Percentiles rank a stretch among this genome's conserved stretches.
Conservation (phyloP, 805 yeast species). For the Groenewaldozyma salmanticensis region DNA sequence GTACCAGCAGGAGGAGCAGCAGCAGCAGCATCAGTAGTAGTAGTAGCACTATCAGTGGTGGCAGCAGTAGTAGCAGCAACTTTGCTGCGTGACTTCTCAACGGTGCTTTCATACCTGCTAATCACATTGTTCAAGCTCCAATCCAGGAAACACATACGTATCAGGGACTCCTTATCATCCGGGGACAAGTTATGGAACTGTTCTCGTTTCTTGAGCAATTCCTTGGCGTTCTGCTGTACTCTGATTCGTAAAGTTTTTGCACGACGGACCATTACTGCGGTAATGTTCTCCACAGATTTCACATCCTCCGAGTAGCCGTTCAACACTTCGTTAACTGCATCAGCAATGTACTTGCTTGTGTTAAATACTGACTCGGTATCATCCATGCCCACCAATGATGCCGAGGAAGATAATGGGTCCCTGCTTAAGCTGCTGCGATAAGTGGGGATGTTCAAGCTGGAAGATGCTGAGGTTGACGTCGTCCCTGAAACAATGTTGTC, state of each 20-base stretch:
- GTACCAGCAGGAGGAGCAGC: not conserved
- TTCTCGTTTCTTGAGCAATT: constrained; percentile 48
- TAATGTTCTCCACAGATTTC: constrained; percentile 17
- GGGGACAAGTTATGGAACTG: constrained; percentile 41
- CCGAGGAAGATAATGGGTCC: constrained; percentile 24
- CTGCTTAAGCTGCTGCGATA: too few species aligned
- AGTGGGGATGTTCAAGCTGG: too few species aligned
- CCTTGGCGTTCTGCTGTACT: constrained; percentile 43
- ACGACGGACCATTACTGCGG: constrained; percentile 28
- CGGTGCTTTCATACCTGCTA: constrained; percentile 18
- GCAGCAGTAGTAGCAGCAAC: constrained; percentile 1
- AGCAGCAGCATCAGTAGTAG: not conserved
- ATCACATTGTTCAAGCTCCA: constrained; percentile 52
- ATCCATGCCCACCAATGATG: constrained; percentile 26
- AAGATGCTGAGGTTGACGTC: too few species aligned
- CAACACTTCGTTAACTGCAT: constrained; percentile 18
- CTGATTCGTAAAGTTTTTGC: constrained; percentile 32
- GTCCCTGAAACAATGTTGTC: constrained; percentile 14
- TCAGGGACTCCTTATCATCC: constrained; percentile 66
- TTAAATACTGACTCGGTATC: constrained; percentile 28
- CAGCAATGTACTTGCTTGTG: constrained; percentile 16
- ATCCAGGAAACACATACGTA: constrained; percentile 60
- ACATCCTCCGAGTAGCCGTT: constrained; percentile 7
- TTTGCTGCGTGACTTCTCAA: not conserved
- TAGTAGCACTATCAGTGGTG: constrained; percentile 1